A percentile compares a stretch with the other conserved stretches of the same genome.
Conservation (phyloP, 441 rosid species). For the Mallotus repandus region DNA sequence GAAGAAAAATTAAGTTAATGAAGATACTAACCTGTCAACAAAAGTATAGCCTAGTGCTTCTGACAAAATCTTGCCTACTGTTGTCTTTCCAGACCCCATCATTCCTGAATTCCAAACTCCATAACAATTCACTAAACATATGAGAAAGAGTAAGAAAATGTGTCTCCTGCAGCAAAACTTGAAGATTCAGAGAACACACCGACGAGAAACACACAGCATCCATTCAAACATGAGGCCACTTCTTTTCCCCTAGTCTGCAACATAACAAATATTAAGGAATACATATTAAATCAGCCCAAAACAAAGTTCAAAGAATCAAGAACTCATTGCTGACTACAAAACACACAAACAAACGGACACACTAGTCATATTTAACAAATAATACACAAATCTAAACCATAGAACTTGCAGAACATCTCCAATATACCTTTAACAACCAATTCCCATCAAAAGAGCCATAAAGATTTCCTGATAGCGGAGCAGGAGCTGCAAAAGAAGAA, state of each 20-base stretch:
- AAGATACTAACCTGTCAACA: constrained; percentile 40
- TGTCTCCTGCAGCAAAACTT: background rate
- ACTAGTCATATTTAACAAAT: background rate
- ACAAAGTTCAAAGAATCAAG: background rate
- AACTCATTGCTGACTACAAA: background rate
- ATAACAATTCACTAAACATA: background rate
- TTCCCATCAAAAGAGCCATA: constrained; percentile 24
- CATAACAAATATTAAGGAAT: background rate
- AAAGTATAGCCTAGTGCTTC: constrained; percentile 40
- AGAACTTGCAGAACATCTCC: background rate
- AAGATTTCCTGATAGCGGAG: constrained; percentile 22
- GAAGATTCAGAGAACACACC: constrained; percentile 33
- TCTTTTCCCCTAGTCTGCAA: constrained; percentile 40
- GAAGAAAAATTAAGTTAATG: background rate
- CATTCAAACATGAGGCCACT: constrained; percentile 12
- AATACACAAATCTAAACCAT: no score
- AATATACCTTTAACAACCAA: constrained; percentile 34
- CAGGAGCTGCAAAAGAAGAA: constrained; percentile 19
- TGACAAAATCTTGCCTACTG: constrained; percentile 45
- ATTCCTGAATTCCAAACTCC: constrained; percentile 31
- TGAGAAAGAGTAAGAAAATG: background rate
- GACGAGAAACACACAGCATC: constrained; percentile 40
- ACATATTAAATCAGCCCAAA: background rate
- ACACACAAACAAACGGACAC: no score
- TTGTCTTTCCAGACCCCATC: constrained; percentile 60